Evolutionary conservation across 192 early-diverging fungal genomes (phyloP), one percentile per base, ranked within the genome.

Genomic region (Backusella sp.): DNA sequence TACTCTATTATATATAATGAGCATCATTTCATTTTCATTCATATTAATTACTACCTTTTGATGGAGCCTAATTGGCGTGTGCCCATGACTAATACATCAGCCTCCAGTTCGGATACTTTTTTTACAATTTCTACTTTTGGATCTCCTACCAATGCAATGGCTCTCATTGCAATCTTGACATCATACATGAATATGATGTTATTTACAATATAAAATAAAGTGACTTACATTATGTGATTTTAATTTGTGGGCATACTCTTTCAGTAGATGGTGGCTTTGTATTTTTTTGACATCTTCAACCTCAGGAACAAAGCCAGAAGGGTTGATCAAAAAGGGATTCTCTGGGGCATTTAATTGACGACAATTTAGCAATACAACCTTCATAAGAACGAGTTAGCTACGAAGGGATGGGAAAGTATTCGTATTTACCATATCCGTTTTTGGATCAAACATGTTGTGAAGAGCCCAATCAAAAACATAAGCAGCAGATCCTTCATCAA

Each of bases 11-110:
- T 26, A 37, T 70, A 23, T 70, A 26, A 41, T 23, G 9, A 23
- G 1, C 7, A 0, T 21, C 17, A 32, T 30, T 23, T 30, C 15
- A 12, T 66, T 15, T 66, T 9, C 23, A 11, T 66, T 53, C 1
- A 44, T 44, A 14, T 17, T 44, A 44, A n/a, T 23, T 53, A 23
- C 4, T 21, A 84, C 76, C 87, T 59, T 72, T 85, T 84, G 36
- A 91, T 53, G 4, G 77, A 53, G 2, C 90, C 86, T 36, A 91
- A 68, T n/a, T 89, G 87, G 23, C 91, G 84, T 36, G 83, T 83
- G 6, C 91, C 89, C 72, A 92, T 76, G 19, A 92, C 71, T 26
- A 92, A 73, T 46, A 85, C 73, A 78, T 88, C 86, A 8, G 90
- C 86, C 1, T 83, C 70, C 5, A 90, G 15, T 56, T 88, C 85